These are phyloP conservation scores for Colletotrichum neosansevieriae DNA, from an alignment of 2,329 filamentous ascomycete species.

Conservation along the genomic window DNA sequence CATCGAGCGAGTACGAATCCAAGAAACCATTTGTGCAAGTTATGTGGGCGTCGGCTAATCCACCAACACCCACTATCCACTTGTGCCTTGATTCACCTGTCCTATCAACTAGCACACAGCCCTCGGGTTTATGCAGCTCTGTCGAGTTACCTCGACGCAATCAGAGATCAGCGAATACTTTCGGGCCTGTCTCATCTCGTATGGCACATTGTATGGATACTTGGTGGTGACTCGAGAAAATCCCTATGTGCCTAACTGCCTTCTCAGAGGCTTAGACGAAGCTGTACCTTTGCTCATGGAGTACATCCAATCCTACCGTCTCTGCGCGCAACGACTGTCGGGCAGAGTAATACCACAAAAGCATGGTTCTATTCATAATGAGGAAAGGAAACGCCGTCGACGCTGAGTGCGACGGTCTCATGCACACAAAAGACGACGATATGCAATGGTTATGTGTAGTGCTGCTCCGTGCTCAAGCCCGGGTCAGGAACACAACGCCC, in stretches of 20 bases:
- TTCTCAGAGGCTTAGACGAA: not conserved
- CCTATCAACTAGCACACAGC: slow-evolving; percentile 37
- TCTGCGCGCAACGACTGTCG: not conserved
- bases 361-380: slow-evolving; percentile 10
- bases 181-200: slow-evolving; percentile 30
- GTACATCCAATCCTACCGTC: slow-evolving; percentile 54
- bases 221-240: slow-evolving; percentile 32
- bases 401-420: slow-evolving; percentile 7
- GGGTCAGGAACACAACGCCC: slow-evolving; percentile 26
- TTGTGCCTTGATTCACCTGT: slow-evolving; percentile 9
- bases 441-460: slow-evolving; percentile 36
- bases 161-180: slow-evolving; percentile 17
- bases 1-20: slow-evolving; percentile 36
- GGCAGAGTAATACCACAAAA: slow-evolving; percentile 13
- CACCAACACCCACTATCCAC: slow-evolving; percentile 33
- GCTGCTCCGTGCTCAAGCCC: slow-evolving; percentile 27
- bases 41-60: slow-evolving; percentile 38
- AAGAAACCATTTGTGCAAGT: slow-evolving; percentile 40
- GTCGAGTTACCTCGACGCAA: slow-evolving; percentile 34
- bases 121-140: slow-evolving; percentile 40
- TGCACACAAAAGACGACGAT: slow-evolving; percentile 10
- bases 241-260: not conserved
- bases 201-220: slow-evolving; percentile 26
- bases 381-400: slow-evolving; percentile 12
- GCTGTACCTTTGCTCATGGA: slow-evolving; percentile 40